phyloP scores from a whole-genome alignment of 495 filamentous ascomycete species.

The Penicillium antarcticum region DNA sequence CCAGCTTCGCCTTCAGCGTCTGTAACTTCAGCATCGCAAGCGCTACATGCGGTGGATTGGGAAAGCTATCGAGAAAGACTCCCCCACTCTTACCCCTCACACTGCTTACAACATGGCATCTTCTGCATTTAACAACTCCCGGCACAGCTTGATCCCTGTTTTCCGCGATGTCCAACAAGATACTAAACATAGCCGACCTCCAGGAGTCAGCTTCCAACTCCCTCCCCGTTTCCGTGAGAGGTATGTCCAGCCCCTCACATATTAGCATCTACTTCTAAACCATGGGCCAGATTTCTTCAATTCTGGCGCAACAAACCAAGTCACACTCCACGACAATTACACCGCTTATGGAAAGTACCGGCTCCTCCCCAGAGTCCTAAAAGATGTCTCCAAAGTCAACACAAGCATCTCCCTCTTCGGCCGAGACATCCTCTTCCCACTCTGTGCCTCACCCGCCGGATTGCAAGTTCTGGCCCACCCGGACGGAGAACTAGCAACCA shows the following conservation, averaged over 20 bases:
- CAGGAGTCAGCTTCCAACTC: conserved; percentile 11
- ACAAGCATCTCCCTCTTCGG: conserved; percentile 44
- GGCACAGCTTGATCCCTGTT: neutral
- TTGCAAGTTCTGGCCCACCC: conserved; percentile 63
- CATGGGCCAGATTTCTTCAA: conserved; percentile 42
- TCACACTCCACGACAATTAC: conserved; percentile 44
- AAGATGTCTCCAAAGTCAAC: conserved; percentile 45
- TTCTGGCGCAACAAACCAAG: conserved; percentile 42
- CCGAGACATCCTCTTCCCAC: conserved; percentile 26
- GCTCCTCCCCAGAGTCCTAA: conserved; percentile 47
- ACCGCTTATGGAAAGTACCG: conserved; percentile 43
- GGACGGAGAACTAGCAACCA: conserved; percentile 65
- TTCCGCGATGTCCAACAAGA: conserved; percentile 4
- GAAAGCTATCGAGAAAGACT: too few relatives aligned
- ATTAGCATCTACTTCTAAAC: neutral
- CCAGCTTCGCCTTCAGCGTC: too few relatives aligned
- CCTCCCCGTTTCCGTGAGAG: conserved; percentile 11
- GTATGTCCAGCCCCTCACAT: conserved; percentile 1
- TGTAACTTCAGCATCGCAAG: too few relatives aligned
- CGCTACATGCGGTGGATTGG: too few relatives aligned
- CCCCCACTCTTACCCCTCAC: conserved; percentile 5
- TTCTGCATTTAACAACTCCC: neutral
- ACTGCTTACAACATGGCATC: neutral
- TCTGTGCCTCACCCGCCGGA: conserved; percentile 58
- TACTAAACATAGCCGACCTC: conserved; percentile 19